Percentiles rank a stretch among this genome's conserved stretches.
Evolutionary conservation across 1,284 basidiomycete species (phyloP).

Genomic region (Rhodotorula sp.): DNA sequence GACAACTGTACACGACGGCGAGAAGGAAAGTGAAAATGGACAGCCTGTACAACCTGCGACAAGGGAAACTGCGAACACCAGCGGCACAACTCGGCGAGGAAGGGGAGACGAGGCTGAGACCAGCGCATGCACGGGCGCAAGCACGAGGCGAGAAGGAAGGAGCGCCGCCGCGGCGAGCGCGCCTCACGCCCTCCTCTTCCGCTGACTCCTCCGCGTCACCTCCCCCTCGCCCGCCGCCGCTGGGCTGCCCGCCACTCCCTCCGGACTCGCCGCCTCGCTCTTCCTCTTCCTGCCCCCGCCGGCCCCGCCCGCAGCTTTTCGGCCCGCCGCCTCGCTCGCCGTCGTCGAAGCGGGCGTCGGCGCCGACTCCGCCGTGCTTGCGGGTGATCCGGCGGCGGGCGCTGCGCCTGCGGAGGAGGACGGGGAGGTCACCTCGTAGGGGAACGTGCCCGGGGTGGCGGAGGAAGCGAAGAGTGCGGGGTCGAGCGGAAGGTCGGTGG

Average conservation of each 20-base stretch:
- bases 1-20: too few relatives aligned
- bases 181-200: not conserved
- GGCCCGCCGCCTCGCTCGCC: not conserved
- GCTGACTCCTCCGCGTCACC: conserved; percentile 15
- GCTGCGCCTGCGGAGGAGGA: not conserved
- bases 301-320: not conserved
- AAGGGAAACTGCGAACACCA: too few relatives aligned
- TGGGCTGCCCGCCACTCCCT: not conserved
- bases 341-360: not conserved
- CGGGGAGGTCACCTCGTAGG: conserved; percentile 25
- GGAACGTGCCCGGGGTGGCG: not conserved
- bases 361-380: not conserved
- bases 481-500: conserved; percentile 5
- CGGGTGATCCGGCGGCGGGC: conserved; percentile 1
- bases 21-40: too few relatives aligned
- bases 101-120: too few relatives aligned
- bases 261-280: conserved; percentile 19
- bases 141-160: not conserved
- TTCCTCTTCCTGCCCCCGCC: conserved; percentile 28
- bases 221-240: not conserved
- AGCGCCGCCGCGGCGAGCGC: not conserved
- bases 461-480: not conserved
- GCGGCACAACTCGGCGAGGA: too few relatives aligned
- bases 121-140: too few relatives aligned
- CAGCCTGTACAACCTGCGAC: too few relatives aligned